Evolutionary conservation across 441 rosid genomes (phyloP).

Genomic region (Gossypium gossypioides): DNA sequence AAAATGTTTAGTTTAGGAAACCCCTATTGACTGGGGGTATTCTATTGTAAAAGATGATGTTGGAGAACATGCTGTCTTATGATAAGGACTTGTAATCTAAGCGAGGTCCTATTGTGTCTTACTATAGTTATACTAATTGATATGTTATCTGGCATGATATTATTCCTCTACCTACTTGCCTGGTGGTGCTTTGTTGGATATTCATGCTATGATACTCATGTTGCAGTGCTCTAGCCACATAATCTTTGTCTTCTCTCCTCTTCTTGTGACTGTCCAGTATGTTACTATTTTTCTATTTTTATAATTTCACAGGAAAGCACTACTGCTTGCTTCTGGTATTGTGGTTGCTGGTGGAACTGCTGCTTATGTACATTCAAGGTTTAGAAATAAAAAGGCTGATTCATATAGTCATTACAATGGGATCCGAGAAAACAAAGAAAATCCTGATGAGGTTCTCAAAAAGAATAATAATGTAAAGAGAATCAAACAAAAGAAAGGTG

Average conservation of each 20-base stretch:
- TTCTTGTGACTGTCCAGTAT: not conserved
- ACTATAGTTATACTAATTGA: not conserved
- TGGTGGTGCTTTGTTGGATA: not conserved
- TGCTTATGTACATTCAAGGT: constrained; percentile 58
- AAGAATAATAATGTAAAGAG: constrained; percentile 34
- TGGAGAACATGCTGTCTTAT: not conserved
- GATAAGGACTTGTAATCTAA: not conserved
- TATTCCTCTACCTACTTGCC: not conserved
- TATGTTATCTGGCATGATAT: not conserved
- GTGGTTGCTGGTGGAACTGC: constrained; percentile 84
- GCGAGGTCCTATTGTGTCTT: not conserved
- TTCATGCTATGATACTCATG: not conserved
- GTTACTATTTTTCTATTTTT: not conserved
- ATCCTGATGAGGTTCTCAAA: constrained; percentile 24
- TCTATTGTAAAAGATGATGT: not conserved
- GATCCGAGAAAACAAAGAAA: constrained; percentile 33
- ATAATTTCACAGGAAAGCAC: constrained; percentile 49
- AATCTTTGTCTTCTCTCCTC: not conserved
- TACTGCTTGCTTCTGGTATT: constrained; percentile 74
- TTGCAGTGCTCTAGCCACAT: not conserved
- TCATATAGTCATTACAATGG: constrained; percentile 44
- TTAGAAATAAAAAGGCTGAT: constrained; percentile 28
- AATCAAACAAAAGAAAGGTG: constrained; percentile 46
- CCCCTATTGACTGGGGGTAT: not conserved
- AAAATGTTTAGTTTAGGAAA: not conserved